phyloP scores from a whole-genome alignment of 805 yeast genomes.

The Ogataea chonburiensis region DNA sequence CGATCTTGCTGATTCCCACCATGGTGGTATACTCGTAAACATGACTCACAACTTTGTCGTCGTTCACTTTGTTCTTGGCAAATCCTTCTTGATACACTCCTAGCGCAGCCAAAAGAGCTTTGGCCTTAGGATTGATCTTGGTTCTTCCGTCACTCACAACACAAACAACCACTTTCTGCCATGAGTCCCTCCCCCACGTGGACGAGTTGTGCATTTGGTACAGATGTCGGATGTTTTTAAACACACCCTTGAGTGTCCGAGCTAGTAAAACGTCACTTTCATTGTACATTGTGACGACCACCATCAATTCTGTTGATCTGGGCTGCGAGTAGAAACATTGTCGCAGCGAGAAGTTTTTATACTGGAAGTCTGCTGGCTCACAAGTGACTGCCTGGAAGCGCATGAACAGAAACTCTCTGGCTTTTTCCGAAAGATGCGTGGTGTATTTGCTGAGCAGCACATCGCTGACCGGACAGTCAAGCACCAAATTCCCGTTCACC shows the following conservation, averaged over 20 bases:
- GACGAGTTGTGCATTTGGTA: slow-evolving; percentile 59
- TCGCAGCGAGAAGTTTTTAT: slow-evolving; percentile 70
- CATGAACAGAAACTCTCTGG: slow-evolving; percentile 75
- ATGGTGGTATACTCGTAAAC: slow-evolving; percentile 91
- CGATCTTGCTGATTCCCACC: slow-evolving; percentile 74
- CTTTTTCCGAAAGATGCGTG: slow-evolving; percentile 41
- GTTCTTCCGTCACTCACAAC: slow-evolving; percentile 91
- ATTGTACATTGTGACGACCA: slow-evolving; percentile 86
- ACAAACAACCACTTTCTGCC: slow-evolving; percentile 91
- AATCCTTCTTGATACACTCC: slow-evolving; percentile 96
- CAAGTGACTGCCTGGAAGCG: slow-evolving; percentile 93
- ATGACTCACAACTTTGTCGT: slow-evolving; percentile 77
- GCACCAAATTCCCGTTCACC: slow-evolving; percentile 75
- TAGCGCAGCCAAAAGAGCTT: slow-evolving; percentile 76
- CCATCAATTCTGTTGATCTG: slow-evolving; percentile 79
- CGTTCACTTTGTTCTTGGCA: slow-evolving; percentile 88
- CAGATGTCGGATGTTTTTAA: slow-evolving; percentile 79
- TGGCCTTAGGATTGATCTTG: slow-evolving; percentile 74
- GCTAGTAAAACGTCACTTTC: slow-evolving; percentile 83
- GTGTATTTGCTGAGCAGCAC: slow-evolving; percentile 54
- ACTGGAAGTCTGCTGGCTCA: slow-evolving; percentile 71
- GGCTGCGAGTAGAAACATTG: slow-evolving; percentile 77
- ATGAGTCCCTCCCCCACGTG: slow-evolving; percentile 92
- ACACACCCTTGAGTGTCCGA: slow-evolving; percentile 84
- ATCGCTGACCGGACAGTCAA: slow-evolving; percentile 87